Base-by-base conservation (phyloP, 306 rosid species). In the Quercus wislizeni region DNA sequence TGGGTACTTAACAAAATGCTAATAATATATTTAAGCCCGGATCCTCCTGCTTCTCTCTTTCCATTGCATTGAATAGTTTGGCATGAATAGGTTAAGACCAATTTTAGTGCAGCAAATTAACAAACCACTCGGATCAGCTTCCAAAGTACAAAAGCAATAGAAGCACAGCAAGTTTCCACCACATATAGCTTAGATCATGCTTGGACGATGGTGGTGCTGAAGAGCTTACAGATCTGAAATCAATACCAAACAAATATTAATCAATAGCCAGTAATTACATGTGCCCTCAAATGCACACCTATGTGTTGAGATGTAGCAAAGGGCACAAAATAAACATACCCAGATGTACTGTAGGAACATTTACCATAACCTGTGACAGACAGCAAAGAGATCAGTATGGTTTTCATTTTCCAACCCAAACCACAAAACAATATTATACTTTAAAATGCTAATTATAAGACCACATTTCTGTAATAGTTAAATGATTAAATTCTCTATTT, bases 301-400 rank as follows among this genome's bases (percentile, higher is more conserved):
- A 59, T 13, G 2, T 5, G 38, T 52, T 11, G 13, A 63, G 17
- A 71, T 19, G 13, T 1, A 73, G 27, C 13, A 65, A 1, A 75
- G 69, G 12, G 54, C 73, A 20, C 55, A 1, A 15, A 31, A 56
- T 59, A 49, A 49, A 84, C 88, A 54, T 91, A 94, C 99, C 96
- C 92, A 35, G 98, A 74, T 52, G 90, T 73, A 14, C 83, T 30
- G 77, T 79, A 95, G 75, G 4, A 30, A 75, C 99, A 95, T 79
- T 92, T 89, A 75, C 86, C 99, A 69, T 95, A 86, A 82, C 98
- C 99, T 95, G 91, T 21, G 79, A 70, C 58, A 43, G 38, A 79
- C 63, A 68, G 21, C 63, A 23, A 71, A 0, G 27, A 76, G 21
- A 71, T 85, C 78, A 87, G 75, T 35, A 18, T 38, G 21, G 76